Percentiles rank a stretch among this genome's conserved stretches.
Evolutionary conservation across 2,329 filamentous ascomycete species (phyloP).

Genomic region (Seiridium cupressi): DNA sequence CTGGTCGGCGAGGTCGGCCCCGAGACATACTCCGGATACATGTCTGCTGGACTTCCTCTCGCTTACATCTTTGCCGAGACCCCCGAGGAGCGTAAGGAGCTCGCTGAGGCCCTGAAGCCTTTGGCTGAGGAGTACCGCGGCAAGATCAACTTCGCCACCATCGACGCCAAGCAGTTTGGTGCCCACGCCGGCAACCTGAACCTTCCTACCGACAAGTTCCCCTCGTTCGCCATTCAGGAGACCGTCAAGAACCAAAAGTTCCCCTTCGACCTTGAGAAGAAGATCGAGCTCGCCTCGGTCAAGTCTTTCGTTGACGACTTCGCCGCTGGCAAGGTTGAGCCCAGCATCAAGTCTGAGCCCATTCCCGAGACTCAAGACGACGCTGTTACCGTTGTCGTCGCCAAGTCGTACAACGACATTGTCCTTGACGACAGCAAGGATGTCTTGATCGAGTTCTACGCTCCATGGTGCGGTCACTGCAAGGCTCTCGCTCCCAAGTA

Average conservation of each 20-base stretch:
- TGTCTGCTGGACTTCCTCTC: constrained; percentile 86
- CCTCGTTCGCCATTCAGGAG: constrained; percentile 96
- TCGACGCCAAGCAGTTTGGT: constrained; percentile 91
- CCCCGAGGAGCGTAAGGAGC: constrained; percentile 78
- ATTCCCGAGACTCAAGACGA: constrained; percentile 92
- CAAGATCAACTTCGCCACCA: constrained; percentile 95
- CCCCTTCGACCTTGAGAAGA: constrained; percentile 82
- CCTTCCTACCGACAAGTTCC: constrained; percentile 93
- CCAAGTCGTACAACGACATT: constrained; percentile 88
- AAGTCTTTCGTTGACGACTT: constrained; percentile 84
- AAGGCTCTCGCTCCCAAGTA: constrained; percentile 97
- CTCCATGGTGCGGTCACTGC: constrained; percentile 99
- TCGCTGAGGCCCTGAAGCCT: constrained; percentile 76
- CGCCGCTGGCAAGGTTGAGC: constrained; percentile 81
- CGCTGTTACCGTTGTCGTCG: constrained; percentile 83
- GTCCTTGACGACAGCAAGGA: constrained; percentile 95
- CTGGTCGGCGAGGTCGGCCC: constrained; percentile 94
- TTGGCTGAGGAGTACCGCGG: constrained; percentile 91
- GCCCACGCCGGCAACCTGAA: constrained; percentile 96
- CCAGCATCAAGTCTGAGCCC: constrained; percentile 97
- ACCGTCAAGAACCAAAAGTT: constrained; percentile 95
- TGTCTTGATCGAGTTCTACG: constrained; percentile 97
- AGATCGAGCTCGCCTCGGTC: constrained; percentile 71
- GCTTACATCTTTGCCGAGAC: constrained; percentile 98
- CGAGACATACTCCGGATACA: constrained; percentile 94